Evolutionary conservation across 345 rosid genomes (phyloP).

Genomic region (Garcia nutans): DNA sequence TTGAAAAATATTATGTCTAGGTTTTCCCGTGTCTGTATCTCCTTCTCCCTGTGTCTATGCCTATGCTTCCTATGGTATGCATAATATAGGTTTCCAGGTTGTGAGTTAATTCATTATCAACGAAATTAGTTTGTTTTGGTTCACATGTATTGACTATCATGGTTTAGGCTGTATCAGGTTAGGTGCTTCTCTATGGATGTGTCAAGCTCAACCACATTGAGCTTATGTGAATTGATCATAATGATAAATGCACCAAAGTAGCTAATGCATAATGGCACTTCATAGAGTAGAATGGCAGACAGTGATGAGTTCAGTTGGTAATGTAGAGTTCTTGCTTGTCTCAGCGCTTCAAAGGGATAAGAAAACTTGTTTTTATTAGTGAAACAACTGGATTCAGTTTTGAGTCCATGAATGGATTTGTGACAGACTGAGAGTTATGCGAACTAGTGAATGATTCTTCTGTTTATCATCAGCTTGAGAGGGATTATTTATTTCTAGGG

Average conservation of each 20-base stretch:
- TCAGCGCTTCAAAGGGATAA: neutral
- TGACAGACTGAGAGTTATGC: neutral
- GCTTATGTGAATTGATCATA: neutral
- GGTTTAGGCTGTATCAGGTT: neutral
- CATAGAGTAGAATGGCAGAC: neutral
- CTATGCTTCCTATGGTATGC: neutral
- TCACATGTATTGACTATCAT: neutral
- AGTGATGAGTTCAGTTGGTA: neutral
- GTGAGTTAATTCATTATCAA: neutral
- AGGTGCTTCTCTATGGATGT: neutral
- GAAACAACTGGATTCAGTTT: neutral
- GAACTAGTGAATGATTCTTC: neutral
- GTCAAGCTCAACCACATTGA: neutral
- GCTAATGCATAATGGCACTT: neutral
- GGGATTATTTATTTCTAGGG: neutral
- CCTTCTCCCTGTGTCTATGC: no score
- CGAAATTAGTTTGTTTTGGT: no score
- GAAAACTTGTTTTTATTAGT: neutral
- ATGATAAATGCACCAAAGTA: neutral
- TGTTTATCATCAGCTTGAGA: neutral
- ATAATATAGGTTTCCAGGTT: neutral
- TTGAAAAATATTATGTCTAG: no score
- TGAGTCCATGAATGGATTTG: neutral
- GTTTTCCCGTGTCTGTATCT: no score
- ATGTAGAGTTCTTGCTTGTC: neutral